These are phyloP conservation scores for Raphidocelis subcapitata DNA, from an alignment of 139 green algal species.

Conservation along the genomic window DNA sequence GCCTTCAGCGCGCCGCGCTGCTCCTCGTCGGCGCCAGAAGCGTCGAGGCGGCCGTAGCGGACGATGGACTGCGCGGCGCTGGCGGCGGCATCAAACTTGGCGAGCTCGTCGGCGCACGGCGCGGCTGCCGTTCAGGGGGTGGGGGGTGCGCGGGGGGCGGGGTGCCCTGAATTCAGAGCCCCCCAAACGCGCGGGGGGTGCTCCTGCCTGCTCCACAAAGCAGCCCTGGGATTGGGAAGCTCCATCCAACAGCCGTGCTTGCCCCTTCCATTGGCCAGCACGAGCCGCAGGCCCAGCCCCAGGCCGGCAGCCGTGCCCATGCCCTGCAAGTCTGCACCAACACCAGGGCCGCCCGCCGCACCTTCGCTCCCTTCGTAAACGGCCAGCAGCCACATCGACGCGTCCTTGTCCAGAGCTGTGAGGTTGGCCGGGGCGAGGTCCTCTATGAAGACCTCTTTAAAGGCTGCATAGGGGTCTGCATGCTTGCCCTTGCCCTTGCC, in stretches of 20 bases:
- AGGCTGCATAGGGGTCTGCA: too few relatives aligned
- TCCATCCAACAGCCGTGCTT: too few relatives aligned
- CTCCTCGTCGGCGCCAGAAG: neutral
- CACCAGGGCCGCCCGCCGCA: neutral
- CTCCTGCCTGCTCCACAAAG: too few relatives aligned
- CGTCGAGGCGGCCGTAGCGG: slow-evolving; percentile 3
- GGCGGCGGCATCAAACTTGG: neutral
- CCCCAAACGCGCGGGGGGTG: too few relatives aligned
- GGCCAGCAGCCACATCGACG: slow-evolving; percentile 23
- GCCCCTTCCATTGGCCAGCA: too few relatives aligned
- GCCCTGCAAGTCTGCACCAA: neutral
- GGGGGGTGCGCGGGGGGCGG: too few relatives aligned
- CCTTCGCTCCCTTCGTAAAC: slow-evolving; percentile 10
- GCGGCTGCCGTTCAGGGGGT: neutral
- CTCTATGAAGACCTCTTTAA: slow-evolving; percentile 2
- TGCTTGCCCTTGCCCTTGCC: too few relatives aligned
- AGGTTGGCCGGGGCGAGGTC: slow-evolving; percentile 1
- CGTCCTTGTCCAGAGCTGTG: slow-evolving; percentile 3
- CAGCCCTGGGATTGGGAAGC: too few relatives aligned
- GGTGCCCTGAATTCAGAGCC: too few relatives aligned
- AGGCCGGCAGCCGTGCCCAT: neutral
- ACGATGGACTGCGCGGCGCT: slow-evolving; percentile 15
- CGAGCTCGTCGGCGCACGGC: neutral
- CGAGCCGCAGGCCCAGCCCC: too few relatives aligned
- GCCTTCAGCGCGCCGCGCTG: neutral